These are phyloP conservation scores for Trametes pubescens DNA, from an alignment of 1,284 basidiomycete species.

Conservation along the genomic window DNA sequence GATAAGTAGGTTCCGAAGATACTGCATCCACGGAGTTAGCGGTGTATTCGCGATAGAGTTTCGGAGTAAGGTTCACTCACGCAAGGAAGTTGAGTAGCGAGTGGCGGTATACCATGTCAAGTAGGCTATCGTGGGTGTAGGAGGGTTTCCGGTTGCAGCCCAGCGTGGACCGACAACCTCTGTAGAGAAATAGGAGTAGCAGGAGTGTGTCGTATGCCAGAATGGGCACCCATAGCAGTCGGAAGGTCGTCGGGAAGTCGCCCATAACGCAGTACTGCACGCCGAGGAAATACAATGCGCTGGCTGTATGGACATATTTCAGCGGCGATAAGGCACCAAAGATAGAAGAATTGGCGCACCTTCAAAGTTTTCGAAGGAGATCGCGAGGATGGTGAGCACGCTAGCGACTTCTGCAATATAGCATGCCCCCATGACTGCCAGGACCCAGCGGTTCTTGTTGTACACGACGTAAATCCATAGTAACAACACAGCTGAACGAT, in stretches of 20 bases:
- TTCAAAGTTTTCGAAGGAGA: constrained; percentile 29
- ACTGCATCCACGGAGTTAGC: constrained; percentile 11
- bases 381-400: constrained; percentile 31
- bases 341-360: constrained; percentile 17
- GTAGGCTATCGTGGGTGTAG: constrained; percentile 28
- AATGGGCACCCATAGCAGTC: constrained; percentile 39
- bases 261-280: constrained; percentile 33
- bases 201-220: constrained; percentile 34
- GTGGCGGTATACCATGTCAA: constrained; percentile 39
- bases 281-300: constrained; percentile 24
- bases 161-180: constrained; percentile 27
- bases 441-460: constrained; percentile 35
- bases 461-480: constrained; percentile 42
- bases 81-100: constrained; percentile 40
- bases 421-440: constrained; percentile 26
- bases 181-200: constrained; percentile 36
- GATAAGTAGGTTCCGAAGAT: constrained; percentile 37
- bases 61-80: constrained; percentile 24
- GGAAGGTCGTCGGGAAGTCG: constrained; percentile 27
- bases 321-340: background rate
- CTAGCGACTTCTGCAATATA: constrained; percentile 30
- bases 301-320: constrained; percentile 15
- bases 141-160: constrained; percentile 18
- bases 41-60: background rate
- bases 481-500: constrained; percentile 32